Conservation (phyloP, 371 early-diverging fungal genomes). For the Entomophthora muscae region DNA sequence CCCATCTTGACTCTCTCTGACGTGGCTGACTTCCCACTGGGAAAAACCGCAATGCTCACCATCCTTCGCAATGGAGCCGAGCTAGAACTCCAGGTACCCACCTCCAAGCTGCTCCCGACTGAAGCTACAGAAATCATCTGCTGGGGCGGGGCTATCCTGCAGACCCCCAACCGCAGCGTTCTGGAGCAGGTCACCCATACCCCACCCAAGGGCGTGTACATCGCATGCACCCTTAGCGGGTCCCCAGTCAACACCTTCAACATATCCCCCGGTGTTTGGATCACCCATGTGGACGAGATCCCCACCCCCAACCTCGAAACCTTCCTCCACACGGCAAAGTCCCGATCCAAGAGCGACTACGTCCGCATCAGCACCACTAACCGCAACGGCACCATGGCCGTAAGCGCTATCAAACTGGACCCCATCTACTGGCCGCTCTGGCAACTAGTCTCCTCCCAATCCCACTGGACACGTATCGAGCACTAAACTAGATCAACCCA, state of each 20-base stretch:
- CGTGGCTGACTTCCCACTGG: background rate
- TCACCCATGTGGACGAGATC: conserved; percentile 32
- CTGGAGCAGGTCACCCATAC: conserved; percentile 53
- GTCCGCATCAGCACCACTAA: conserved; percentile 47
- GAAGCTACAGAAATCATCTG: conserved; percentile 41
- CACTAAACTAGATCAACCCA: no score
- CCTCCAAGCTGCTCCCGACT: conserved; percentile 27
- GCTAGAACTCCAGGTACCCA: conserved; percentile 26
- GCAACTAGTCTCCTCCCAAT: conserved; percentile 21
- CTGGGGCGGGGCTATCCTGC: conserved; percentile 76
- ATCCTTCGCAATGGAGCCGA: conserved; percentile 39
- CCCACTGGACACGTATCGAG: background rate
- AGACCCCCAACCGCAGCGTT: conserved; percentile 64
- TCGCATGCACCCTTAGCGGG: conserved; percentile 48
- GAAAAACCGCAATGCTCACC: conserved; percentile 11
- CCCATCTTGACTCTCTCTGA: background rate
- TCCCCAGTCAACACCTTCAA: conserved; percentile 45
- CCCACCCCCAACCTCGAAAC: conserved; percentile 24
- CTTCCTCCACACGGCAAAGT: conserved; percentile 28
- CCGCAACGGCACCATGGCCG: conserved; percentile 29
- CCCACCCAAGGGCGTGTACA: conserved; percentile 49
- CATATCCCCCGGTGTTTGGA: conserved; percentile 40
- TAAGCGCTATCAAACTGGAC: conserved; percentile 47
- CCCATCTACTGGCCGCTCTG: conserved; percentile 54
- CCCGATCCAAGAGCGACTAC: conserved; percentile 32